Percentiles rank a stretch among this genome's conserved stretches.
These are phyloP conservation scores for Amanita polypyramis DNA, from an alignment of 768 basidiomycete genomes.

Conservation along the genomic window DNA sequence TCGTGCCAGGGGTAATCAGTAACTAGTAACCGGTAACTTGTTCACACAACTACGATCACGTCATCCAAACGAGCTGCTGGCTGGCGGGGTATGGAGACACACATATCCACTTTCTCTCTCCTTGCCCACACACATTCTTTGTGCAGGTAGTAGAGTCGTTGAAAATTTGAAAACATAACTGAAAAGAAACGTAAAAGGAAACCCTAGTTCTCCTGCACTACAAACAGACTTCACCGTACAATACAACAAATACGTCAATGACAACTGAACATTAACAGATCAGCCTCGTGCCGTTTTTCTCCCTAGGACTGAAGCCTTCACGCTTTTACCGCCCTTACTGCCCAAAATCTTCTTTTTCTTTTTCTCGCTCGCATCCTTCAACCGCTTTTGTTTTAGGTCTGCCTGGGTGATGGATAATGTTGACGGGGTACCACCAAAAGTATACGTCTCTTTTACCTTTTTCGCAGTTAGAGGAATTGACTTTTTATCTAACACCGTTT, in stretches of 20 bases:
- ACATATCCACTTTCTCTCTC: no score
- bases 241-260: neutral
- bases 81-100: no score
- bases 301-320: conserved; percentile 45
- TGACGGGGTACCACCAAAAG: neutral
- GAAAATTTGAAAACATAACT: neutral
- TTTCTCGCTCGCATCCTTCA: conserved; percentile 34
- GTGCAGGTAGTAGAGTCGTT: no score
- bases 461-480: neutral
- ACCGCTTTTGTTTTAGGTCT: conserved; percentile 46
- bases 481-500: neutral
- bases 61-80: no score
- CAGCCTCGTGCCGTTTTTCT: conserved; percentile 32
- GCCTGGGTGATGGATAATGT: conserved; percentile 23
- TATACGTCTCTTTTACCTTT: neutral
- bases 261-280: neutral
- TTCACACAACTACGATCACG: no score
- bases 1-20: no score
- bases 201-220: no score
- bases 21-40: no score
- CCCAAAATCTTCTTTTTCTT: conserved; percentile 41
- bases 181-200: neutral
- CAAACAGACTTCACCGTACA: neutral
- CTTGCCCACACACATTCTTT: no score
- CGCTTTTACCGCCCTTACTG: conserved; percentile 33